Base-by-base conservation (phyloP, 495 filamentous ascomycete genomes). In the Thermothielavioides terrestris region DNA sequence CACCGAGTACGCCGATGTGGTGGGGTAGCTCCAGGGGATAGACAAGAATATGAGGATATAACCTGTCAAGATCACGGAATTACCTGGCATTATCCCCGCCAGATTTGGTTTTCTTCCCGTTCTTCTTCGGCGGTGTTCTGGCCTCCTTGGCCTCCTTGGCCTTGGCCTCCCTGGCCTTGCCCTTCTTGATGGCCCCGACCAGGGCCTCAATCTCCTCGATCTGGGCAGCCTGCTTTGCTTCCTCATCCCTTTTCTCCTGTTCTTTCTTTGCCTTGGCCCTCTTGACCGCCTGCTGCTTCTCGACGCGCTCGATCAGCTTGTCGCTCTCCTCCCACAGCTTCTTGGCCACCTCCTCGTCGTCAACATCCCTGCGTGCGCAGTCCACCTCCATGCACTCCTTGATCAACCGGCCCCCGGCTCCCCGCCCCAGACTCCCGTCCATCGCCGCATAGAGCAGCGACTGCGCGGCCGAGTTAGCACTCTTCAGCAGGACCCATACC, bases 401-500 rank as follows among this genome's bases (percentile, higher is more conserved):
- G 54, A 97, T 70, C 56, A 91, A 61, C 31, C 77, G 79, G 23
- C 87, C 89, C 1, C 81, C 84, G 15, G 64, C 54, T 4, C 77
- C 84, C 36, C 77, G 75, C 5, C 74, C 78, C 32, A 83, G 75
- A 12, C 72, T 70, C 23, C 74, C 79, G 26, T 95, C 90, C 88
- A 96, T 90, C 2, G 82, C 81, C 3, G 89, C 90, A 52, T 78
- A 82, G 32, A 97, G 65, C 35, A 97, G 82, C 34, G 85, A 87
- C 68, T 99, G 89, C 9, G 89, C 88, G 12, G 88, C 92, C 65
- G 84, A 81, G 28, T 80, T 65, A 0, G 88, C 74, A 37, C 83
- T 87, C 64, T 97, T 99, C 12, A 99, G 74, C 3, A 94, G 63
- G 31, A 97, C 58, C 87, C 90, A 99, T 71, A 83, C 86, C 11